Evolutionary conservation across 192 early-diverging fungal genomes (phyloP).

Genomic region (Mortierella antarctica): DNA sequence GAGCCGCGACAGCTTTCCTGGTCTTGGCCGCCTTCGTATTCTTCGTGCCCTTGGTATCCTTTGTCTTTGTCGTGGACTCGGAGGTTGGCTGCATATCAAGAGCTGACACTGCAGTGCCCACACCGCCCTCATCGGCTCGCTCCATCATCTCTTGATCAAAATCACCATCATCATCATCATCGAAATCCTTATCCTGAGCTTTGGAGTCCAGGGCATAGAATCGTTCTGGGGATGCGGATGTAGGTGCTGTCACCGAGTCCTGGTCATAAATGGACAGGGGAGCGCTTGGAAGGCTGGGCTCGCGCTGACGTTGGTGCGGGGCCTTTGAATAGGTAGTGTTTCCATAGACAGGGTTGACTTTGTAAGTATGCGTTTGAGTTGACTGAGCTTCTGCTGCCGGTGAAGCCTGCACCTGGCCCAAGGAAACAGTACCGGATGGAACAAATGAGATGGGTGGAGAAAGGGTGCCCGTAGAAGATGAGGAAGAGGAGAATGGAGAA

Average conservation of each 20-base stretch:
- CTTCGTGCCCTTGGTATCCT: background rate
- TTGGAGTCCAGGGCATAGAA: no score
- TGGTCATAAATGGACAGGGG: background rate
- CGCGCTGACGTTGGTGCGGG: background rate
- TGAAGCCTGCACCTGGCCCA: constrained; percentile 4
- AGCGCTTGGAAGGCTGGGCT: background rate
- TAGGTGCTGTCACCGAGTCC: background rate
- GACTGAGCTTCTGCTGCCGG: background rate
- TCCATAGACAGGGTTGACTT: background rate
- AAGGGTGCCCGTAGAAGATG: constrained; percentile 12
- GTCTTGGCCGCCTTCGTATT: background rate
- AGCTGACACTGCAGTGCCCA: constrained; percentile 2
- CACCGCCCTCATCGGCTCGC: background rate
- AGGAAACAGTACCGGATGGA: constrained; percentile 4
- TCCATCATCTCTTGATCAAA: background rate
- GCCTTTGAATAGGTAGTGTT: background rate
- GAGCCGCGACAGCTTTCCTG: constrained; percentile 1
- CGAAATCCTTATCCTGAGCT: no score
- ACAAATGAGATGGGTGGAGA: constrained; percentile 25
- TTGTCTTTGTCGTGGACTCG: background rate
- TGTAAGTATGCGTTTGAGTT: constrained; percentile 3
- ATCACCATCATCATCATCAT: background rate
- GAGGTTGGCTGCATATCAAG: constrained; percentile 17
- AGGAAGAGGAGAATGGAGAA: constrained; percentile 18
- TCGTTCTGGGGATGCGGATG: background rate